Base-by-base conservation (phyloP, 2,329 filamentous ascomycete genomes). In the Cladophialophora carrionii region DNA sequence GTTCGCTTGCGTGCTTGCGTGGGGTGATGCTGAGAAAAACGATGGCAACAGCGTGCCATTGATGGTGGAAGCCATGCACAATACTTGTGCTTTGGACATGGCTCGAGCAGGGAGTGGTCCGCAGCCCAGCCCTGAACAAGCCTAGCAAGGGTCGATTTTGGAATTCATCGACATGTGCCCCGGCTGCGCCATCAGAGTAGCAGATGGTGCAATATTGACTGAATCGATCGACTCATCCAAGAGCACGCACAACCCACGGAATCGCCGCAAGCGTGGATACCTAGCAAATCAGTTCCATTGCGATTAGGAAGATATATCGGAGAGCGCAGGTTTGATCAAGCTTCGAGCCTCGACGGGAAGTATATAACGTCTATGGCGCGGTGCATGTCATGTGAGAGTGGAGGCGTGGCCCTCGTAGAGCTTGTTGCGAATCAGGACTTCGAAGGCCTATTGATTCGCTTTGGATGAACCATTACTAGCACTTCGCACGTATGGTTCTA, bases 401-500 rank as follows among this genome's bases (percentile, higher is more conserved):
- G 14, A 12, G 29, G 43, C 29, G 46, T 51, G 41, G 43, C 26
- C 43, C 22, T 34, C 17, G 26, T 10, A 53, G 29, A 20, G 3
- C 9, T 31, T 9, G 4, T 37, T 24, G 26, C n/a, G 24, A 32
- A 20, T 32, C 20, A 22, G 31, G 48, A 31, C n/a, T 22, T 17
- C 29, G n/a, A 49, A n/a, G 22, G n/a, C 20, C 56, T 59, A 59
- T 51, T 59, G 53, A 59, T 29, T 34, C 3, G 56, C 56, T 48
- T 59, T 59, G 41, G n/a, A 37, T 22, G 43, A 43, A 29, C 66
- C 61, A 46, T 64, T 61, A 49, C 65, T 70, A 12, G 63, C 48
- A 60, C 69, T 74, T 49, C 73, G 63, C 54, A 78, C 67, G 10
- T 67, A 67, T 14, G 77, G 76, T 68, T 82, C 77, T 7, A 81